Conservation (phyloP, 2,329 filamentous ascomycete genomes). For the Trichophyton rubrum region DNA sequence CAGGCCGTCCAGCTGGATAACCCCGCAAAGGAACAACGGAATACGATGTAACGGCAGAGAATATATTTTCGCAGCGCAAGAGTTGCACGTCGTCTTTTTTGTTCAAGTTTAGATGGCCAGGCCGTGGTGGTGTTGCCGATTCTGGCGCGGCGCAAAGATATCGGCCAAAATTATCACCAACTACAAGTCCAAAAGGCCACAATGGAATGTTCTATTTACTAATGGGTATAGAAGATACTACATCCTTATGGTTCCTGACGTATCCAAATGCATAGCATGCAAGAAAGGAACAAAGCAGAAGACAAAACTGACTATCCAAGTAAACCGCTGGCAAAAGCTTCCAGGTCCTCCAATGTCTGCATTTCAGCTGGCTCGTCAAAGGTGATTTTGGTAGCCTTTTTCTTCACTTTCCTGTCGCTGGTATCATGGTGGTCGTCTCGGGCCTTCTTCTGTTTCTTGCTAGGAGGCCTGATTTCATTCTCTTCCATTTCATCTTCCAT, state of each 20-base stretch:
- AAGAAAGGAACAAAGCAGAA: neutral
- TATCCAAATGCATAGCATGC: too few species aligned
- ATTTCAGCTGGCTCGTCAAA: conserved; percentile 22
- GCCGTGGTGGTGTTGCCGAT: neutral
- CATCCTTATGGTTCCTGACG: too few species aligned
- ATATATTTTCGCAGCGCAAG: neutral
- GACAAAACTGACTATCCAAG: conserved; percentile 20
- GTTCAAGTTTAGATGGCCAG: neutral
- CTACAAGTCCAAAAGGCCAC: too few species aligned
- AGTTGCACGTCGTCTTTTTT: too few species aligned
- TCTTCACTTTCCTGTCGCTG: conserved; percentile 17
- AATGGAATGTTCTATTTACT: too few species aligned
- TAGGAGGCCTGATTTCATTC: conserved; percentile 18
- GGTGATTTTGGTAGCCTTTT: conserved; percentile 17
- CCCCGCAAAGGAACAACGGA: neutral
- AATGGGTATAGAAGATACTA: too few species aligned
- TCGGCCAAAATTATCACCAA: too few species aligned
- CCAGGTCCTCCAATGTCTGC: conserved; percentile 37
- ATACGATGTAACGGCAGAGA: conserved; percentile 2
- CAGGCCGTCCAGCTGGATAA: neutral
- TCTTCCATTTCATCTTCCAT: conserved; percentile 13
- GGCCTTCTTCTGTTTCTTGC: conserved; percentile 32
- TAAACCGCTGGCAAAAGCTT: conserved; percentile 35
- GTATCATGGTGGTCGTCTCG: conserved; percentile 21
- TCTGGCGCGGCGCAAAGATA: neutral